Base-by-base conservation (phyloP, 306 rosid genomes). In the Spatholobus suberectus region DNA sequence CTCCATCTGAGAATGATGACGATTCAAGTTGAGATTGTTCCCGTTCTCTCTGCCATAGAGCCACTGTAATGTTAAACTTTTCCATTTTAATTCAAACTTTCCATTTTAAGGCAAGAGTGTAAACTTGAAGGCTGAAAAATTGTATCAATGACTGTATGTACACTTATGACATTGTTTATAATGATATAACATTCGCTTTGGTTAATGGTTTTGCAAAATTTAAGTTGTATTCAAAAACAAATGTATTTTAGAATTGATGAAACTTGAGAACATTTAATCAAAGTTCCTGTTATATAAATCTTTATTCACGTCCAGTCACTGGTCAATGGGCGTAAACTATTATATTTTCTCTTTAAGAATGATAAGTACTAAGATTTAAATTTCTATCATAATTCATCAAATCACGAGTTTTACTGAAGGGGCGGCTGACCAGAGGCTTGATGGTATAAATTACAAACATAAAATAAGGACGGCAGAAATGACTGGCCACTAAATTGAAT, bases 1-100 rank as follows among this genome's bases (percentile, higher is more conserved):
- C 54, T 15, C 10, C 35, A 43, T 66, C 17, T n/a, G 77, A 84
- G 41, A 27, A 13, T 14, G 49, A 84, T 66, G 51, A 79, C 5
- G 72, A 34, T 32, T 84, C 78, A 4, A 79, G 27, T 54, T 84
- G 77, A 79, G 34, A 4, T 15, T 67, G 41, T n/a, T 24, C 26
- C 5, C 35, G 1, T 37, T 29, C 57, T n/a, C 70, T 47, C 20
- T 49, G 54, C 47, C 18, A 11, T 62, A n/a, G n/a, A n/a, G n/a
- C n/a, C n/a, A n/a, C n/a, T 44, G 13, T 26, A 13, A 1, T 46
- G 24, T 72, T 32, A 10, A 41, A 0, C 5, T 61, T 41, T 18
- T 38, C 26, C 52, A 75, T 18, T 67, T 40, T 20, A 29, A 52
- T 38, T 52, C 9, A 0, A 9, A 67, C 3, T 32, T 54, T 27